Evolutionary conservation across 1,284 basidiomycete genomes (phyloP).

Genomic region (Trametes sp.): DNA sequence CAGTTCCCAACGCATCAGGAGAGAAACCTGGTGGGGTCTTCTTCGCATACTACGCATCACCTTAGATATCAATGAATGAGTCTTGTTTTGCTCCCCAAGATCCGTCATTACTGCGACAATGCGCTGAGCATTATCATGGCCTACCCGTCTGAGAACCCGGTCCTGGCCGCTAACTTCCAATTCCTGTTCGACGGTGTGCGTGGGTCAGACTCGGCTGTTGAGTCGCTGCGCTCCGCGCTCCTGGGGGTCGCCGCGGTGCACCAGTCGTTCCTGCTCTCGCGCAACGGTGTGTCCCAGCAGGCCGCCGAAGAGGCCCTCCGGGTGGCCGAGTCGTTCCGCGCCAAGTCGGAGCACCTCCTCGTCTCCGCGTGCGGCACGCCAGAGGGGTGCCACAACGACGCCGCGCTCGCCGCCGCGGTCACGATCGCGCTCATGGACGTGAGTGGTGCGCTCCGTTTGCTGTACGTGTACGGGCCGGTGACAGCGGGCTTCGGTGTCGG

Average conservation of each 20-base stretch:
- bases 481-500: not conserved
- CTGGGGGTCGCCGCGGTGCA: slow-evolving; percentile 41
- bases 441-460: slow-evolving; percentile 37
- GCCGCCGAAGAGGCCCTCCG: slow-evolving; percentile 40
- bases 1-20: slow-evolving; percentile 56
- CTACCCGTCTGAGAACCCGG: slow-evolving; percentile 45
- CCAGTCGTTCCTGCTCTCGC: slow-evolving; percentile 39
- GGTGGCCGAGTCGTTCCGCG: slow-evolving; percentile 37
- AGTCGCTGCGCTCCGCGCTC: slow-evolving; percentile 38
- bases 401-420: slow-evolving; percentile 48
- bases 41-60: slow-evolving; percentile 53
- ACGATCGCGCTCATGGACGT: slow-evolving; percentile 52
- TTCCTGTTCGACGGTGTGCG: slow-evolving; percentile 41
- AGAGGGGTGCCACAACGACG: slow-evolving; percentile 45
- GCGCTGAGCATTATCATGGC: slow-evolving; percentile 46
- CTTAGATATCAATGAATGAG: slow-evolving; percentile 58
- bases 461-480: slow-evolving; percentile 14
- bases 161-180: slow-evolving; percentile 41
- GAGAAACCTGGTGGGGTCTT: slow-evolving; percentile 57
- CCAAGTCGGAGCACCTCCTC: slow-evolving; percentile 40
- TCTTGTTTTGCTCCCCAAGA: slow-evolving; percentile 44
- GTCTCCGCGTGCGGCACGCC: slow-evolving; percentile 37
- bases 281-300: slow-evolving; percentile 34
- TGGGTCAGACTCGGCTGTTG: slow-evolving; percentile 40
- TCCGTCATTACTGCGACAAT: slow-evolving; percentile 49